phyloP scores from a whole-genome alignment of 2,329 filamentous ascomycete species.

The Beauveria sp. region DNA sequence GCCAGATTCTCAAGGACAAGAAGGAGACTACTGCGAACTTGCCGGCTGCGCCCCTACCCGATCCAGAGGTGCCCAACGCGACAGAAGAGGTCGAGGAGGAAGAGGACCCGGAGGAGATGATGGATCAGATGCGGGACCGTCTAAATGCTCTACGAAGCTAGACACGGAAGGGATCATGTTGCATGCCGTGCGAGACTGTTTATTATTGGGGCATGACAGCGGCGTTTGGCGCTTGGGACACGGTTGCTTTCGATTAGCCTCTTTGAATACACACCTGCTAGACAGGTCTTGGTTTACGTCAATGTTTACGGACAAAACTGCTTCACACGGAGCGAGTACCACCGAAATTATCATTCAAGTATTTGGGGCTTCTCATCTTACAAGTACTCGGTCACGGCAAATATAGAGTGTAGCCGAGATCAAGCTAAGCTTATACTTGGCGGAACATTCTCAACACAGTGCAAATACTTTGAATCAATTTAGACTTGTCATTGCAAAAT shows the following conservation, averaged over 20 bases:
- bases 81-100: constrained; percentile 66
- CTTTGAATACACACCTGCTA: neutral
- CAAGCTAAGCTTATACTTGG: neutral
- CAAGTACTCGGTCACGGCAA: neutral
- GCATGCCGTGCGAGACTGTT: neutral
- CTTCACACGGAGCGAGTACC: too few relatives aligned
- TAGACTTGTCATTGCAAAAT: too few relatives aligned
- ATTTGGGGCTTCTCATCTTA: too few relatives aligned
- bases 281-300: neutral
- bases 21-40: constrained; percentile 50
- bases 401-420: neutral
- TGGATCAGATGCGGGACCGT: constrained; percentile 89
- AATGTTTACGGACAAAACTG: too few relatives aligned
- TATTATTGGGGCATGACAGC: neutral
- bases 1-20: constrained; percentile 80
- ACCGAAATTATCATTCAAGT: too few relatives aligned
- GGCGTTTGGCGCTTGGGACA: constrained; percentile 9
- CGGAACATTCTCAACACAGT: neutral
- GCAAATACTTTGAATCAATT: too few relatives aligned
- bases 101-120: constrained; percentile 79
- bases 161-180: neutral
- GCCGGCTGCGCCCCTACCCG: constrained; percentile 47
- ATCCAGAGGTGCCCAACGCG: constrained; percentile 42
- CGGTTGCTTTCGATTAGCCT: neutral
- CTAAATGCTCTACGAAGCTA: constrained; percentile 86